Conservation (phyloP, 2,329 filamentous ascomycete genomes). For the Botrytis cinerea region DNA sequence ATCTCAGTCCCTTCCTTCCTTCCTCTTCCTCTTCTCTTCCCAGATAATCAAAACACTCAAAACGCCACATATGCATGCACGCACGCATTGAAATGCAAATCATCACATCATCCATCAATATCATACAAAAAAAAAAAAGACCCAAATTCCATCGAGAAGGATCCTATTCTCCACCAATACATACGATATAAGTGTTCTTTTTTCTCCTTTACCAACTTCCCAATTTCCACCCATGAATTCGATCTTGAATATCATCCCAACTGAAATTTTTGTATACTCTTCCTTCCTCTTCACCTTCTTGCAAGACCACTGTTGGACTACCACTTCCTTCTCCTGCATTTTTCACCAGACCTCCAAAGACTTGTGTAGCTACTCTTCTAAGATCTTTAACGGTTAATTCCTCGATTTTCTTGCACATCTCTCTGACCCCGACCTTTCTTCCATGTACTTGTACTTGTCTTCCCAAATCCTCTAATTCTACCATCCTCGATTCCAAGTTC, state of each 20-base stretch:
- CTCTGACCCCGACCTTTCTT: conserved; percentile 82
- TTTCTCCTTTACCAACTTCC: conserved; percentile 58
- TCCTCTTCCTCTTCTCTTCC: too few relatives aligned
- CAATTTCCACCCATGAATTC: conserved; percentile 80
- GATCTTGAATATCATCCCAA: conserved; percentile 89
- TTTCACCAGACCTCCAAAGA: conserved; percentile 74
- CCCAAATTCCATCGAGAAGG: not conserved
- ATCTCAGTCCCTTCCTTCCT: not conserved
- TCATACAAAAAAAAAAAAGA: not conserved
- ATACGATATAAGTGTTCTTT: not conserved
- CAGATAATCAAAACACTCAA: not conserved
- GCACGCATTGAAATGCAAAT: not conserved
- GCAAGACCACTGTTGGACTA: conserved; percentile 88
- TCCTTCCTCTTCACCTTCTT: conserved; percentile 76
- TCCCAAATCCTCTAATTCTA: conserved; percentile 94
- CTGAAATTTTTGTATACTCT: conserved; percentile 64
- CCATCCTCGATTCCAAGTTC: conserved; percentile 97
- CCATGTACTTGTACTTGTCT: conserved; percentile 97
- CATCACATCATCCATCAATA: conserved; percentile 10
- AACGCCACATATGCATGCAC: conserved; percentile 1
- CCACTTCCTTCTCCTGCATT: conserved; percentile 80
- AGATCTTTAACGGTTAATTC: conserved; percentile 77
- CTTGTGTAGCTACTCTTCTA: conserved; percentile 73
- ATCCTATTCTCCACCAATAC: conserved; percentile 2
- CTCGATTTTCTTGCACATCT: conserved; percentile 91